Percentiles rank a stretch among this genome's conserved stretches.
Conservation (phyloP, 108 stramenopile species). For the Stephanodiscus minutulus region DNA sequence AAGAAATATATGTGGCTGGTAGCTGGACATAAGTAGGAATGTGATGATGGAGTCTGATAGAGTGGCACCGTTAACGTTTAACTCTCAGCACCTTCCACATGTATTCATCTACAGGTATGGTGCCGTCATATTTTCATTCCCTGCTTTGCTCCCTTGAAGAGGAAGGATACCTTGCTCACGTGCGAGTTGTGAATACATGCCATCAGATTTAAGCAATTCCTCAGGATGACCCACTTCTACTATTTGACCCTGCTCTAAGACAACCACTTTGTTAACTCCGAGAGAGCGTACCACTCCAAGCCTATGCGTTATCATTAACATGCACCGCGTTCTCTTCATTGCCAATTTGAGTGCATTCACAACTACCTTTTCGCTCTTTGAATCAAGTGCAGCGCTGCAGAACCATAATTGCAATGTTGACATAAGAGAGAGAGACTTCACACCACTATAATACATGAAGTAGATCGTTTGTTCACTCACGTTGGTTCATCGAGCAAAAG, state of each 20-base stretch:
- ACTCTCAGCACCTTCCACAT: no score
- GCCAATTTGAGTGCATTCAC: slow-evolving; percentile 65
- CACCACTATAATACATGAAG: slow-evolving; percentile 1
- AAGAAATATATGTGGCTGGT: no score
- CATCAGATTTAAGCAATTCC: slow-evolving; percentile 66
- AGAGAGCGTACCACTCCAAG: slow-evolving; percentile 83
- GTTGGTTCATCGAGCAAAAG: slow-evolving; percentile 92
- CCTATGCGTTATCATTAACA: slow-evolving; percentile 91
- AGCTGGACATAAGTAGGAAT: no score
- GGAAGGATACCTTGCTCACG: slow-evolving; percentile 80
- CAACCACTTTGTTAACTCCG: slow-evolving; percentile 88
- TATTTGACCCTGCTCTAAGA: slow-evolving; percentile 86
- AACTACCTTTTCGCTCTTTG: slow-evolving; percentile 77
- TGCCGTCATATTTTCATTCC: slow-evolving; percentile 3
- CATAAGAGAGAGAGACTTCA: slow-evolving; percentile 14
- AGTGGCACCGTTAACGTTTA: no score
- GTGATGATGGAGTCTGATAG: no score
- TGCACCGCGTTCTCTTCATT: slow-evolving; percentile 71
- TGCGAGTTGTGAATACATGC: slow-evolving; percentile 78
- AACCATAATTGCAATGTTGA: neutral
- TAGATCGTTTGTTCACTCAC: slow-evolving; percentile 25
- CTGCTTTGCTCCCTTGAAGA: slow-evolving; percentile 7
- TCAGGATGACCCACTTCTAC: slow-evolving; percentile 94
- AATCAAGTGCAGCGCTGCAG: slow-evolving; percentile 73
- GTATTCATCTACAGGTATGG: neutral